These are phyloP conservation scores for Phytopythium kandeliae DNA, from an alignment of 352 stramenopile genomes.

Conservation along the genomic window DNA sequence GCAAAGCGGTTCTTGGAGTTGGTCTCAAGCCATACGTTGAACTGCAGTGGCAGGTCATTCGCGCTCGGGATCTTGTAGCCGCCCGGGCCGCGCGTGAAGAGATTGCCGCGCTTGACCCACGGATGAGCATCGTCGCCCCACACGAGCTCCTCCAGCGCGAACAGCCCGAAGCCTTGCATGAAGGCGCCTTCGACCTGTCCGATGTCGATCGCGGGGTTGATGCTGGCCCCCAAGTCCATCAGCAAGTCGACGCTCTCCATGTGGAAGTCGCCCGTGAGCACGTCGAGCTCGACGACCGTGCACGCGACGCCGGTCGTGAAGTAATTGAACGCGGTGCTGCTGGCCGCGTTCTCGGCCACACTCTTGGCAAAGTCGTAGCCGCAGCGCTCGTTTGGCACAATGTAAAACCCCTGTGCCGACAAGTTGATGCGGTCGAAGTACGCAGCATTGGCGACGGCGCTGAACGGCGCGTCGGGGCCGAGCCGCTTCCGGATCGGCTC, in stretches of 20 bases:
- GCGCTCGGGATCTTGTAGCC: conserved; percentile 97
- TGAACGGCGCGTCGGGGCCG: conserved; percentile 65
- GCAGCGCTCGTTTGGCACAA: conserved; percentile 87
- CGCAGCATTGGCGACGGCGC: conserved; percentile 79
- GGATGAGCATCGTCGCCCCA: conserved; percentile 93
- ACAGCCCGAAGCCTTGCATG: conserved; percentile 94
- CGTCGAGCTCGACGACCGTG: conserved; percentile 93
- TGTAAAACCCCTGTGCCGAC: conserved; percentile 95
- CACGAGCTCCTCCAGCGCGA: conserved; percentile 92
- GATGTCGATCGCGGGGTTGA: conserved; percentile 97
- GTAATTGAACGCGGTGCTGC: conserved; percentile 93
- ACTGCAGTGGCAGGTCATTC: conserved; percentile 93
- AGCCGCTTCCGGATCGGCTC: conserved; percentile 80
- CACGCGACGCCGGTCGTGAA: conserved; percentile 94
- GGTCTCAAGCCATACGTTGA: conserved; percentile 93
- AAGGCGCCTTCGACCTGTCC: conserved; percentile 98
- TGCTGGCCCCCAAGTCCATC: conserved; percentile 92
- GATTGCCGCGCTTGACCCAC: conserved; percentile 89
- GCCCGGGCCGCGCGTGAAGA: conserved; percentile 93
- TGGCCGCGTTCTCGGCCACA: conserved; percentile 85
- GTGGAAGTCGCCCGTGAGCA: conserved; percentile 92
- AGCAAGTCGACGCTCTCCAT: conserved; percentile 80
- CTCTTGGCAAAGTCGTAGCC: conserved; percentile 91
- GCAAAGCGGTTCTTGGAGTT: conserved; percentile 92
- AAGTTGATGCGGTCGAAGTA: conserved; percentile 93